Conservation (phyloP, 176 grass and related monocot species). For the Juncus effusus region DNA sequence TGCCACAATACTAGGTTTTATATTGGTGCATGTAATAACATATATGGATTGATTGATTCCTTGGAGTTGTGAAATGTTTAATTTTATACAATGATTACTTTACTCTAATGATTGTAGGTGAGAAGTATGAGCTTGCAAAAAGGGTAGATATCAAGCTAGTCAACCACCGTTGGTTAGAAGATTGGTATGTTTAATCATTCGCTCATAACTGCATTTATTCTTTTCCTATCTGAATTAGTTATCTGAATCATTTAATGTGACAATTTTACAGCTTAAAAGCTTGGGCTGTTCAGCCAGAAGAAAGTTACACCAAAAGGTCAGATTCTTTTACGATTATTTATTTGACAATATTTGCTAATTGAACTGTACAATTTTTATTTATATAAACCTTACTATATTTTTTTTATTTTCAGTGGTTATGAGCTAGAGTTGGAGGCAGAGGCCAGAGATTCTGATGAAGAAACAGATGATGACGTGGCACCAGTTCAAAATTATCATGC, state of each 20-base stretch:
- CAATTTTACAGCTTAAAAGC: conserved; percentile 59
- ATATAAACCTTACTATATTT: conserved; percentile 27
- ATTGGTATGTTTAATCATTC: conserved; percentile 46
- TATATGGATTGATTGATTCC: too few species aligned
- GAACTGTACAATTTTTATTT: background rate
- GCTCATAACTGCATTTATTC: conserved; percentile 13
- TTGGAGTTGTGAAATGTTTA: too few species aligned
- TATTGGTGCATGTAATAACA: too few species aligned
- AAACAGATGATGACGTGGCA: conserved; percentile 33
- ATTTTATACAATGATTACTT: background rate
- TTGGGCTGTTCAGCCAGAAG: conserved; percentile 69
- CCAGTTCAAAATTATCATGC: conserved; percentile 19
- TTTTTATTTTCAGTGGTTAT: conserved; percentile 58
- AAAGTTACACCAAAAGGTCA: conserved; percentile 74
- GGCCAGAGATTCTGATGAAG: conserved; percentile 70
- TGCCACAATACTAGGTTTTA: too few species aligned
- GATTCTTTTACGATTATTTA: background rate
- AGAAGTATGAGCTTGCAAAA: conserved; percentile 82
- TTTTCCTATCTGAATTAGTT: background rate
- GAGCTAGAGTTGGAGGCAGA: conserved; percentile 78
- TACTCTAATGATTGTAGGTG: conserved; percentile 45
- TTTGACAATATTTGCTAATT: background rate
- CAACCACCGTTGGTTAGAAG: conserved; percentile 83
- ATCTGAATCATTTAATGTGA: conserved; percentile 1
- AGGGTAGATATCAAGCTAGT: conserved; percentile 70